Percentiles rank a stretch among this genome's conserved stretches.
These are phyloP conservation scores for Ajuga reptans DNA, from an alignment of 305 asterid species.

Conservation along the genomic window DNA sequence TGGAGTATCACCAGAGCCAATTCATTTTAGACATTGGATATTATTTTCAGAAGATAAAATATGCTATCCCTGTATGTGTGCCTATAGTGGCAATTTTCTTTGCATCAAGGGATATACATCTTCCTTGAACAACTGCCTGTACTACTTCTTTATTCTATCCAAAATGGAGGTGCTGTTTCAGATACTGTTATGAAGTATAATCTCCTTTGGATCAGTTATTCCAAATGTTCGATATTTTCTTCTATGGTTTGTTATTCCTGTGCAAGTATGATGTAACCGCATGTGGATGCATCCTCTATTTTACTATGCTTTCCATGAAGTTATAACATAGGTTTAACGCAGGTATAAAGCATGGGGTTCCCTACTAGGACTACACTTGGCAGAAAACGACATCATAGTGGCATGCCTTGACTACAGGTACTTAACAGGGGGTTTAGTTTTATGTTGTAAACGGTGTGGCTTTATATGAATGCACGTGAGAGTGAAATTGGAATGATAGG, in stretches of 20 bases:
- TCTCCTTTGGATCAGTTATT: background rate
- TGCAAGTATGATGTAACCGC: background rate
- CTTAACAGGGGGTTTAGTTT: background rate
- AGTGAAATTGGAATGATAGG: too few species aligned
- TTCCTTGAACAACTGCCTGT: background rate
- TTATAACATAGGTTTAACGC: conserved; percentile 22
- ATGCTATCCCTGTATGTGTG: background rate
- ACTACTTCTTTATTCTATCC: background rate
- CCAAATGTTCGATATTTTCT: background rate
- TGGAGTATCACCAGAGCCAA: background rate
- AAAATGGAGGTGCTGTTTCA: background rate
- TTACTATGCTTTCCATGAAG: background rate
- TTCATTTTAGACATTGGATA: background rate
- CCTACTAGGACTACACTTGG: conserved; percentile 74
- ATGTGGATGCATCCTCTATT: background rate
- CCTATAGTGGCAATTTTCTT: background rate
- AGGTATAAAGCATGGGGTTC: conserved; percentile 99
- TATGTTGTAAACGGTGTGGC: too few species aligned
- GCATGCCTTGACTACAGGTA: conserved; percentile 97
- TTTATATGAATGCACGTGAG: too few species aligned
- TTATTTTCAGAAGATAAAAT: background rate
- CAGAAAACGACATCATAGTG: conserved; percentile 84
- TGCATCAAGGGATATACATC: background rate
- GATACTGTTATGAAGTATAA: background rate
- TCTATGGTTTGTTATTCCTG: background rate